These are phyloP conservation scores for Arthrobotrys pseudoclavata DNA, from an alignment of 2,329 filamentous ascomycete genomes.

Conservation along the genomic window DNA sequence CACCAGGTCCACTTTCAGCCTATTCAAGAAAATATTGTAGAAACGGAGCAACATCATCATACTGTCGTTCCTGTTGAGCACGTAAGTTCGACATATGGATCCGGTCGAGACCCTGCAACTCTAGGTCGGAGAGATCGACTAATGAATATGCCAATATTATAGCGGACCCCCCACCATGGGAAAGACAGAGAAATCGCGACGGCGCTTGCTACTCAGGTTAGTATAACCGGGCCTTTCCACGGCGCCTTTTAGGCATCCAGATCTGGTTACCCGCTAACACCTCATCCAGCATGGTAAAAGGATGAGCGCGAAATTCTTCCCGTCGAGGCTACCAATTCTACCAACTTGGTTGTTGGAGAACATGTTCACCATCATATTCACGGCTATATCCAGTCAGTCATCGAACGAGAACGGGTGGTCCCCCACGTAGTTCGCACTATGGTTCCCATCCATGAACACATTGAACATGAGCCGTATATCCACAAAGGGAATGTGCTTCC, in stretches of 20 bases:
- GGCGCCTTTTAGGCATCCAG: not conserved
- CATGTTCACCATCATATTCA: constrained; percentile 77
- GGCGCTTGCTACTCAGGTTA: constrained; percentile 46
- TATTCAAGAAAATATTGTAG: constrained; percentile 65
- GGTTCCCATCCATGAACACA: constrained; percentile 78
- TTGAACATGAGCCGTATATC: constrained; percentile 76
- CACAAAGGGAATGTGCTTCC: constrained; percentile 76
- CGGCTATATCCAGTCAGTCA: constrained; percentile 78
- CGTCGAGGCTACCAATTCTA: constrained; percentile 35
- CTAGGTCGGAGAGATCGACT: constrained; percentile 1
- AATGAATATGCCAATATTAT: not conserved
- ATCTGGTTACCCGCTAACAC: not conserved
- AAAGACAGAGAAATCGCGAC: constrained; percentile 44
- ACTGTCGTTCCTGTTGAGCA: constrained; percentile 45
- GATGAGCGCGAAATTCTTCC: constrained; percentile 47
- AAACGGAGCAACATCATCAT: constrained; percentile 48
- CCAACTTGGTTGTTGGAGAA: constrained; percentile 72
- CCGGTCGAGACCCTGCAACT: not conserved
- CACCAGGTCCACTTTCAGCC: constrained; percentile 77
- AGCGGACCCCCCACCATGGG: constrained; percentile 48
- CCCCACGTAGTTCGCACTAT: constrained; percentile 79
- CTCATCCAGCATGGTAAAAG: constrained; percentile 35
- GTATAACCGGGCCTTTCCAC: constrained; percentile 64
- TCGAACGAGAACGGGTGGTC: constrained; percentile 78
- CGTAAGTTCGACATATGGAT: constrained; percentile 26